A percentile compares a stretch with the other conserved stretches of the same genome.
Conservation (phyloP, 2,329 filamentous ascomycete genomes). For the Fusarium sp. region DNA sequence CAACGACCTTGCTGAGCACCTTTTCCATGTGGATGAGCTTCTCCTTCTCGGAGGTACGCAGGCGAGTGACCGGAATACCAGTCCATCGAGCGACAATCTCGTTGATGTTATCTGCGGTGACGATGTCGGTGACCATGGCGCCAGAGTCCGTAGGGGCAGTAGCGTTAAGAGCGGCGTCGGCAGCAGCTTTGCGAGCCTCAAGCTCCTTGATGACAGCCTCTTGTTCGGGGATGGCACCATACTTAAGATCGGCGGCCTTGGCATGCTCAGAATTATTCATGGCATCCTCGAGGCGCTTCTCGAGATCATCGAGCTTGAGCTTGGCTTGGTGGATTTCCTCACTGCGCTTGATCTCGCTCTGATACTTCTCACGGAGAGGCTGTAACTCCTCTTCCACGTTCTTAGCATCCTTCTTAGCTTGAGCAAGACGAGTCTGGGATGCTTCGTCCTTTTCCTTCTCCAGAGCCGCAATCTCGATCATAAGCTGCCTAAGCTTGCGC, state of each 20-base stretch:
- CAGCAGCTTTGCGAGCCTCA: conserved; percentile 79
- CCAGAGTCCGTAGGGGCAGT: conserved; percentile 64
- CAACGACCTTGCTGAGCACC: conserved; percentile 81
- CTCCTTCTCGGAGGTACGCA: conserved; percentile 96
- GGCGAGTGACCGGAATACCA: conserved; percentile 93
- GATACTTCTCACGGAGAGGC: conserved; percentile 93
- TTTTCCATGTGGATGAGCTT: conserved; percentile 98
- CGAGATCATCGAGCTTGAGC: conserved; percentile 90
- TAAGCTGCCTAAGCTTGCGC: conserved; percentile 85
- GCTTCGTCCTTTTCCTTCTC: conserved; percentile 94
- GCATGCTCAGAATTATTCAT: conserved; percentile 84
- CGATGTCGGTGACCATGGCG: conserved; percentile 87
- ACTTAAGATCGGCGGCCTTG: conserved; percentile 91
- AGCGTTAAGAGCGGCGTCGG: conserved; percentile 74
- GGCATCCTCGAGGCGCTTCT: conserved; percentile 93
- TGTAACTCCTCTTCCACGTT: conserved; percentile 94
- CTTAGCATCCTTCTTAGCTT: conserved; percentile 88
- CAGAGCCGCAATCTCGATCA: conserved; percentile 96
- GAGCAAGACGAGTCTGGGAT: conserved; percentile 80
- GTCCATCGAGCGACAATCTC: conserved; percentile 98
- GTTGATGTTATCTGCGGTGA: conserved; percentile 98
- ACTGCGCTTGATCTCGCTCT: conserved; percentile 88
- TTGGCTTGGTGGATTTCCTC: conserved; percentile 94
- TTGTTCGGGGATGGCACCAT: conserved; percentile 96
- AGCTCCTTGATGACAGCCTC: conserved; percentile 80